Base-by-base conservation (phyloP, 2,329 filamentous ascomycete genomes). In the Phialophora chinensis region DNA sequence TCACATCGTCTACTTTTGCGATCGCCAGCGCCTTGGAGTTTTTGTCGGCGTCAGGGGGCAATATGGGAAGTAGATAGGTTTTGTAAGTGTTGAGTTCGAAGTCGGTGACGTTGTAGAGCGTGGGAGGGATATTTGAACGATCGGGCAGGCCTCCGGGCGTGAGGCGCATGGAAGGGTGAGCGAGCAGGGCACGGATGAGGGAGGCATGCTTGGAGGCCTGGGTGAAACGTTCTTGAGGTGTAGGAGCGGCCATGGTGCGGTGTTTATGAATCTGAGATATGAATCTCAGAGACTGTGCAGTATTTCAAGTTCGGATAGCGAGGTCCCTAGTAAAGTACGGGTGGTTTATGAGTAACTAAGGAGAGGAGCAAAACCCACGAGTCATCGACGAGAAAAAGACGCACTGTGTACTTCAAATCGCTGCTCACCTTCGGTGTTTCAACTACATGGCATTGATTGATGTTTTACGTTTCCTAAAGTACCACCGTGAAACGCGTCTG, bases 181-280 rank as follows among this genome's bases (percentile, higher is more conserved):
- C 54, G n/a, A 61, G 54, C 3, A 69, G 63, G 17, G 66, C 60
- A 3, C 60, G 59, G 31, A 69, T n/a, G 25, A 69, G 60, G n/a
- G 53, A 49, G 20, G 63, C 66, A 42, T 66, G 63, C 53, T 65
- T 55, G 25, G 50, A 52, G 20, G 64, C 64, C 12, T n/a, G n/a
- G 5, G 55, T 63, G 49, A 66, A 62, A 17, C 67, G 57, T 56
- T 64, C 67, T 59, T 65, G 44, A 11, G 67, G 64, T 10, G 64
- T 54, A 10, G 57, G 50, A 59, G 61, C 38, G 11, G 60, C 33
- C 52, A 58, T 65, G 29, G 29, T 62, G 50, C 25, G 3, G 23
- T 20, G 29, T 4, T 12, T 33, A 6, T 4, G 38, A 44, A 44
- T 20, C 38, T 8, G 17, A n/a, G 11, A 12, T 5, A 12, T 5